phyloP scores from a whole-genome alignment of 495 filamentous ascomycete genomes.

The Paragyromitra xinjiangensis region DNA sequence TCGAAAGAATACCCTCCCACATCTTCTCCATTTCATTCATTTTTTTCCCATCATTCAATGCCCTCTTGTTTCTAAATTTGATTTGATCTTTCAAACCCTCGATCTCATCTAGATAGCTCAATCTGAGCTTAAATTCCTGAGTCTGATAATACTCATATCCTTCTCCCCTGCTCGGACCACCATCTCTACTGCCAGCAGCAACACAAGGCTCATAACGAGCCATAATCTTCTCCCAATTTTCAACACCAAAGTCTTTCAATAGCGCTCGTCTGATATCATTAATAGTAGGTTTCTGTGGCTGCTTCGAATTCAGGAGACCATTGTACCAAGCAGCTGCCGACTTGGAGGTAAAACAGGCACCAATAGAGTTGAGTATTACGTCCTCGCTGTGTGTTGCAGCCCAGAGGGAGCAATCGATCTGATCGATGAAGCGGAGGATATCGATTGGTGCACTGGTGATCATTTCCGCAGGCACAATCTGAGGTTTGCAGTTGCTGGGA shows the following conservation, averaged over 20 bases:
- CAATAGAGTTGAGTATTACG: slow-evolving; percentile 27
- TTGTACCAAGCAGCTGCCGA: slow-evolving; percentile 25
- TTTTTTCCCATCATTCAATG: slow-evolving; percentile 28
- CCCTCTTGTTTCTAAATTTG: slow-evolving; percentile 42
- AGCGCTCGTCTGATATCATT: slow-evolving; percentile 33
- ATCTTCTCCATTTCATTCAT: slow-evolving; percentile 12
- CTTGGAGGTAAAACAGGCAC: slow-evolving; percentile 14
- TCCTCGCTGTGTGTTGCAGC: slow-evolving; percentile 16
- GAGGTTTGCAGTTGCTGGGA: neutral
- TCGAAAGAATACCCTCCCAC: slow-evolving; percentile 27
- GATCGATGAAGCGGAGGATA: slow-evolving; percentile 46
- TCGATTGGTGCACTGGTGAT: slow-evolving; percentile 18
- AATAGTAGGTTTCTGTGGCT: slow-evolving; percentile 23
- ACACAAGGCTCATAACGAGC: slow-evolving; percentile 25
- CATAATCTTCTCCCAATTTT: slow-evolving; percentile 45
- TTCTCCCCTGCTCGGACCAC: neutral
- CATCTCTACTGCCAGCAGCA: neutral
- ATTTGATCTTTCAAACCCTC: slow-evolving; percentile 39
- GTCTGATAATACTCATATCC: slow-evolving; percentile 30
- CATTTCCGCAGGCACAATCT: slow-evolving; percentile 6
- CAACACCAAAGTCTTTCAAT: slow-evolving; percentile 35
- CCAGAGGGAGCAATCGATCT: slow-evolving; percentile 48
- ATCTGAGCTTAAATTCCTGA: slow-evolving; percentile 44
- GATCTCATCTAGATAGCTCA: slow-evolving; percentile 46
- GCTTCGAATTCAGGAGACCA: slow-evolving; percentile 6